Base-by-base conservation (phyloP, 495 filamentous ascomycete species). In the Aspergillus cavernicola region DNA sequence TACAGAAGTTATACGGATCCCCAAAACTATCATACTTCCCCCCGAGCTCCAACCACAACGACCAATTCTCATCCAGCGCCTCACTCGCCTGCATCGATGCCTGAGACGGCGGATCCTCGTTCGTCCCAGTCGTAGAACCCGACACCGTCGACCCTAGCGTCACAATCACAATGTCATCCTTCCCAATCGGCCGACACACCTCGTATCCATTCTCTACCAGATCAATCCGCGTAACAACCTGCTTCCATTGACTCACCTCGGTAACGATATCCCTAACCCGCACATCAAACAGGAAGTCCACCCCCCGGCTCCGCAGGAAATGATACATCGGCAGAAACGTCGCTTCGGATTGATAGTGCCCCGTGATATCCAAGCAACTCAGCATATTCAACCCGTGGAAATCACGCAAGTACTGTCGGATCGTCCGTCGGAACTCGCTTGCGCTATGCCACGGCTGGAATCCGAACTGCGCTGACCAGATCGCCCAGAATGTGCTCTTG, bases 391-490 rank as follows among this genome's bases (percentile, higher is more conserved):
- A 15, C 3, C 22, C 33, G 13, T 19, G 33, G 19, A 39, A 50
- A 2, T 39, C 19, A 2, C 20, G 33, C 4, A 50, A 2, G 20
- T 50, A 50, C 33, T 50, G 46, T 8, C 33, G 20, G 3, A 50
- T 19, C 19, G 46, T 38, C 6, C 46, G 33, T 20, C 46, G 32
- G 12, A 50, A 50, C n/a, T 39, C 46, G 20, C 13, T 29, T 1
- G 33, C 46, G 20, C 46, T 26, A 12, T 50, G 46, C 33, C 33
- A 38, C 33, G 46, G 46, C 24, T 50, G 46, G 36, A 50, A 39
- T 9, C 46, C 33, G 24, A 50, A 50, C 46, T 39, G 46, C 22
- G 46, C 33, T 3, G 31, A 37, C 45, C 45, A 36, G 19, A 49
- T 49, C 18, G 35, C 45, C 32, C 45, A 50, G 33, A 39, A 50